Evolutionary conservation across 2,329 filamentous ascomycete genomes (phyloP).

Genomic region (Paecilomyces niveus): DNA sequence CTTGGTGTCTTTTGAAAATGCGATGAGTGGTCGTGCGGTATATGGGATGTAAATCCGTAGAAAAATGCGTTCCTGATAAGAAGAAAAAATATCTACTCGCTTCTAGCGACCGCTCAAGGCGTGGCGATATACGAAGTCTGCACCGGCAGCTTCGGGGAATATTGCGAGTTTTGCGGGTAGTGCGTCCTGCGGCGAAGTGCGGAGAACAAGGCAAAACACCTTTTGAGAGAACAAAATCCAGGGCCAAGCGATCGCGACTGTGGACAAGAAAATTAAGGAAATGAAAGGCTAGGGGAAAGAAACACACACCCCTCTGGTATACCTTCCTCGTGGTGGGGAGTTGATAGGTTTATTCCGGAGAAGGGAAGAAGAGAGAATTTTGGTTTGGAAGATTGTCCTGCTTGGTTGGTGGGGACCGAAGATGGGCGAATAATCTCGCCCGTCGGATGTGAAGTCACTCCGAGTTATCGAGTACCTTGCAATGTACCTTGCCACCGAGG

Average conservation of each 20-base stretch:
- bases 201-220: background rate
- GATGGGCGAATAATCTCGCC: background rate
- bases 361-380: background rate
- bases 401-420: background rate
- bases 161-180: background rate
- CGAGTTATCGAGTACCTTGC: background rate
- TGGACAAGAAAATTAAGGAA: background rate
- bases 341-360: background rate
- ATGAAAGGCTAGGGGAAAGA: background rate
- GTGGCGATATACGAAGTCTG: background rate
- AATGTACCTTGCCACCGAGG: no score
- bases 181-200: background rate
- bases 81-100: background rate
- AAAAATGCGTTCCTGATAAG: no score
- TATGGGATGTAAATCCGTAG: background rate
- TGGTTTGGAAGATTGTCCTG: background rate
- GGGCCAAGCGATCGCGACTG: background rate
- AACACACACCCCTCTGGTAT: constrained; percentile 10
- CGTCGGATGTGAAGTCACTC: background rate
- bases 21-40: background rate
- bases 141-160: background rate
- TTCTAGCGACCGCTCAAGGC: background rate
- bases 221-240: background rate
- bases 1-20: background rate
- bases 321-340: background rate